Conservation (phyloP, 208 protist genomes). For the Leishmania turanica region DNA sequence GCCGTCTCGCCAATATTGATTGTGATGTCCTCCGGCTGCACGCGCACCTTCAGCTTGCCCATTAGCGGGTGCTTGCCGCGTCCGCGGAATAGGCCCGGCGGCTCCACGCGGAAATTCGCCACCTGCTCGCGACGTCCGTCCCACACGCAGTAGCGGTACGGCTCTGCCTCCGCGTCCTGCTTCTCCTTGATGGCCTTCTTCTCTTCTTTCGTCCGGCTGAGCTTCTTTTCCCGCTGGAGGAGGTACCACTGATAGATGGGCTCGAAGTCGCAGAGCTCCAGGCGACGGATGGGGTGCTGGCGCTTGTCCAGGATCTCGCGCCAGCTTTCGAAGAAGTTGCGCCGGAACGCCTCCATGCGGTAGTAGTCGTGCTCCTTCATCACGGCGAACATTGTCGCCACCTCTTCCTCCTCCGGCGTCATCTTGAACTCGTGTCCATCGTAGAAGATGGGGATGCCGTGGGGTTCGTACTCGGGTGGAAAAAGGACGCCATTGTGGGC, state of each 20-base stretch:
- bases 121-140: constrained; percentile 96
- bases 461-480: constrained; percentile 96
- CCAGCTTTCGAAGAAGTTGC: constrained; percentile 98
- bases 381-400: constrained; percentile 98
- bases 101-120: constrained; percentile 98
- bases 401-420: constrained; percentile 96
- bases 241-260: constrained; percentile 94
- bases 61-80: constrained; percentile 97
- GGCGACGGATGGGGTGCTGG: constrained; percentile 90
- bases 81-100: constrained; percentile 98
- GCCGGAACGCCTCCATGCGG: constrained; percentile 94
- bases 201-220: constrained; percentile 92
- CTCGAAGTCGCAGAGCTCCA: constrained; percentile 98
- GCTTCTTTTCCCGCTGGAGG: constrained; percentile 87
- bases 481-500: constrained; percentile 98
- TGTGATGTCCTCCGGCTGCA: constrained; percentile 97
- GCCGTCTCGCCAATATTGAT: constrained; percentile 97
- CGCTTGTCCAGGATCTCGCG: constrained; percentile 88
- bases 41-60: constrained; percentile 95
- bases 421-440: constrained; percentile 93
- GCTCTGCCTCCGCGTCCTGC: constrained; percentile 85
- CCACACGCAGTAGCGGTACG: constrained; percentile 92
- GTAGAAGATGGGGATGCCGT: constrained; percentile 96
- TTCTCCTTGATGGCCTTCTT: constrained; percentile 90
- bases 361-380: constrained; percentile 96